Conservation (phyloP, 306 rosid genomes). For the Quercus rubra region DNA sequence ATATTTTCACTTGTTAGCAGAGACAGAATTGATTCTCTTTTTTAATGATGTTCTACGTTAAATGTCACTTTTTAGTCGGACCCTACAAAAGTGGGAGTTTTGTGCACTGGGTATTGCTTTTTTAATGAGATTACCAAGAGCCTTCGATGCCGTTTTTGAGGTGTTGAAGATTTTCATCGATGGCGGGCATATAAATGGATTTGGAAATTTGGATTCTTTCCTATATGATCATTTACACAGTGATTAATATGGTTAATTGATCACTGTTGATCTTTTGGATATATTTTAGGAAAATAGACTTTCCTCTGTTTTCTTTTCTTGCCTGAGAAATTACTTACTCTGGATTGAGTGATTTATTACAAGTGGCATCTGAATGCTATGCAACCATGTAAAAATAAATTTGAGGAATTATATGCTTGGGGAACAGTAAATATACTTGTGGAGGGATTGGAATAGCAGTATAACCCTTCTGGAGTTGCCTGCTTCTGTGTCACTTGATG, state of each 20-base stretch:
- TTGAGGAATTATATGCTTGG: not conserved
- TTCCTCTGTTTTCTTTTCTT: not conserved
- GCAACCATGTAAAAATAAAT: constrained; percentile 8
- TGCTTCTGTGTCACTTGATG: not conserved
- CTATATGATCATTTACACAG: not conserved
- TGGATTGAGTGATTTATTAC: not conserved
- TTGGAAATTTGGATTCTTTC: not conserved
- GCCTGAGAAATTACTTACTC: not conserved
- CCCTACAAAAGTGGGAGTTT: no score
- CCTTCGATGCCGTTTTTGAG: constrained; percentile 1
- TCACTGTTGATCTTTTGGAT: not conserved
- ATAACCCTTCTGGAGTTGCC: constrained; percentile 2
- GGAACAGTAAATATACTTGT: not conserved
- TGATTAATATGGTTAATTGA: not conserved
- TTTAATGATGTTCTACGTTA: not conserved
- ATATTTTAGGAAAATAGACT: not conserved
- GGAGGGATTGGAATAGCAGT: constrained; percentile 3
- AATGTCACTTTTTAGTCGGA: not conserved
- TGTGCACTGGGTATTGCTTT: not conserved
- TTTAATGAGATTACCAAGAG: not conserved
- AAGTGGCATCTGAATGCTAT: constrained; percentile 1
- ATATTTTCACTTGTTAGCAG: not conserved
- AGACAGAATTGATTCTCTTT: constrained; percentile 5
- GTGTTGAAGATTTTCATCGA: not conserved
- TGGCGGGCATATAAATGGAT: not conserved